Percentiles rank a stretch among this genome's conserved stretches.
Conservation (phyloP, 179 eudicot species). For the Carnegiea gigantea region DNA sequence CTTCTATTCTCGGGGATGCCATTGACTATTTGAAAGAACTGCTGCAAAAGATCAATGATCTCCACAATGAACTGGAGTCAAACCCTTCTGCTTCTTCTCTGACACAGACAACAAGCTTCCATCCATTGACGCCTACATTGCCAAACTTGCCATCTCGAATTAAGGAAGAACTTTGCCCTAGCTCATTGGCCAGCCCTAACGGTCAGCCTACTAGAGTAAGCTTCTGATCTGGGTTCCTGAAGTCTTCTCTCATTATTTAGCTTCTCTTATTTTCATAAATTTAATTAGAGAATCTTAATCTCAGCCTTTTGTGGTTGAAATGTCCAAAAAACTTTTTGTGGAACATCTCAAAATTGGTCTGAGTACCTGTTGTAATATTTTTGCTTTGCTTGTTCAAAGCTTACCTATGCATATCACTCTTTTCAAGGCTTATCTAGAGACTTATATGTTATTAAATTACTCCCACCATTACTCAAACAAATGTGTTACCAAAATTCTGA, state of each 20-base stretch:
- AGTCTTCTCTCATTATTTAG: not conserved
- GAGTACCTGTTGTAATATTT: too few relatives aligned
- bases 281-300: not conserved
- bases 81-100: conserved; percentile 40
- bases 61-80: conserved; percentile 82
- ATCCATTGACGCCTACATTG: conserved; percentile 63
- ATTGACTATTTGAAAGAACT: conserved; percentile 92
- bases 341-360: not conserved
- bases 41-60: conserved; percentile 75
- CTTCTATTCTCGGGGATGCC: conserved; percentile 96
- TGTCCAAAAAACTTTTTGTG: not conserved
- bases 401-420: too few relatives aligned
- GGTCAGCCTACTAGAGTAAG: conserved; percentile 79
- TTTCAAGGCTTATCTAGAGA: too few relatives aligned
- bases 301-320: not conserved
- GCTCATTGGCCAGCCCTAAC: conserved; percentile 65
- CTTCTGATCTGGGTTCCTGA: not conserved
- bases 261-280: not conserved
- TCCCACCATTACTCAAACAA: too few relatives aligned
- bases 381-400: too few relatives aligned
- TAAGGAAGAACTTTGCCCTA: conserved; percentile 79
- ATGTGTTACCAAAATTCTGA: too few relatives aligned
- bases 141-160: conserved; percentile 56
- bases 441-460: too few relatives aligned
- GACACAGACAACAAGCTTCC: conserved; percentile 56